These are phyloP conservation scores for Saprolegnia diclina DNA, from an alignment of 352 stramenopile species.

Conservation along the genomic window DNA sequence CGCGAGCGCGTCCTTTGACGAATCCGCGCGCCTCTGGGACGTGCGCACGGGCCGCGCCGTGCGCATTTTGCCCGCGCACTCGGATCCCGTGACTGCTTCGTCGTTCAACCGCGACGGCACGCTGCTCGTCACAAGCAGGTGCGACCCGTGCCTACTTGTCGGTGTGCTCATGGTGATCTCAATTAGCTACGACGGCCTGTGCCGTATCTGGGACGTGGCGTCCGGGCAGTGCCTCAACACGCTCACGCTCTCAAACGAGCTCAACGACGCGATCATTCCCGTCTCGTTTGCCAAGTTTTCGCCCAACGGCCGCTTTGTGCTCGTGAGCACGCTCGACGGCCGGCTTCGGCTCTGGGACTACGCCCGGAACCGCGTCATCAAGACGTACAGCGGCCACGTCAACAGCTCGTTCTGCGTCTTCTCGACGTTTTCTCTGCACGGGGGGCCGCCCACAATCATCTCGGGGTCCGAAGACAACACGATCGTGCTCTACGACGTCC, in stretches of 20 bases:
- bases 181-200: slow-evolving; percentile 69
- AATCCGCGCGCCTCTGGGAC: slow-evolving; percentile 96
- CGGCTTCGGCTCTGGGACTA: slow-evolving; percentile 90
- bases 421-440: slow-evolving; percentile 69
- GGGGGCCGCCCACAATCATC: slow-evolving; percentile 51
- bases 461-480: slow-evolving; percentile 90
- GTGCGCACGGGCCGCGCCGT: slow-evolving; percentile 87
- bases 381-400: slow-evolving; percentile 63
- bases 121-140: slow-evolving; percentile 77
- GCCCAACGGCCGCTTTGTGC: slow-evolving; percentile 91
- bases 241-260: slow-evolving; percentile 47
- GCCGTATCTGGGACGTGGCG: slow-evolving; percentile 94
- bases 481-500: slow-evolving; percentile 90
- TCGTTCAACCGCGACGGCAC: slow-evolving; percentile 93
- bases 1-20: slow-evolving; percentile 87
- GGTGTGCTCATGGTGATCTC: not conserved
- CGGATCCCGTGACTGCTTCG: slow-evolving; percentile 92
- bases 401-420: slow-evolving; percentile 86
- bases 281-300: slow-evolving; percentile 86
- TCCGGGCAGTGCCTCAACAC: slow-evolving; percentile 94
- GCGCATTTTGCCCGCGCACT: slow-evolving; percentile 87
- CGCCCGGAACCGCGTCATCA: slow-evolving; percentile 47
- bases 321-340: slow-evolving; percentile 89
- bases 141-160: slow-evolving; percentile 52
- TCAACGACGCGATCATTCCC: slow-evolving; percentile 78